Conservation (phyloP, 2,329 filamentous ascomycete species). For the Aurifilum marmelostoma region DNA sequence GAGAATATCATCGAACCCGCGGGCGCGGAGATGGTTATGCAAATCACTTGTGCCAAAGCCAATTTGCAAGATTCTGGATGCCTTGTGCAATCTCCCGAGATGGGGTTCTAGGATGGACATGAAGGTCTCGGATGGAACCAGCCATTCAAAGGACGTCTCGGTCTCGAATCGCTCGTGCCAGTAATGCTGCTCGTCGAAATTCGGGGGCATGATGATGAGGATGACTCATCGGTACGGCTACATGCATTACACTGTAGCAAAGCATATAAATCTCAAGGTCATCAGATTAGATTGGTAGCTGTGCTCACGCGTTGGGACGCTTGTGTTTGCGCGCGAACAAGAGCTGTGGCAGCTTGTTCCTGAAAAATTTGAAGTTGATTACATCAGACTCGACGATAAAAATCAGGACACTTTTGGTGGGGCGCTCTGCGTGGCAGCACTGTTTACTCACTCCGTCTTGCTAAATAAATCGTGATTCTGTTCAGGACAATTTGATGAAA, state of each 20-base stretch:
- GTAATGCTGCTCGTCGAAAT: constrained; percentile 55
- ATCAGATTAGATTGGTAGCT: neutral
- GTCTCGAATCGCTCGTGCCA: constrained; percentile 51
- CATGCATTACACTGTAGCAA: too few relatives aligned
- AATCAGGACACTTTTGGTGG: neutral
- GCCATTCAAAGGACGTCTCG: constrained; percentile 54
- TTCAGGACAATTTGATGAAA: neutral
- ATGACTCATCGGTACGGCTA: neutral
- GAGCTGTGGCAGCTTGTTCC: neutral
- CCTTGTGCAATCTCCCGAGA: constrained; percentile 36
- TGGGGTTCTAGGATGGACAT: constrained; percentile 44
- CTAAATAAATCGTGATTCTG: neutral
- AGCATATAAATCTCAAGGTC: neutral
- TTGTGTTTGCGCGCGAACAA: too few relatives aligned
- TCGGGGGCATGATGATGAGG: constrained; percentile 35
- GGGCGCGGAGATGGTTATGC: constrained; percentile 49
- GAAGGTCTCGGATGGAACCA: constrained; percentile 47
- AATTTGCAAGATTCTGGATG: constrained; percentile 47
- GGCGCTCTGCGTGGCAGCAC: neutral
- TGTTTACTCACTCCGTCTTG: too few relatives aligned
- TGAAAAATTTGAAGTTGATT: neutral
- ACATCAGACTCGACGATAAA: constrained; percentile 1
- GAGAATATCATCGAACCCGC: constrained; percentile 47
- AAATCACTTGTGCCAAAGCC: constrained; percentile 56
- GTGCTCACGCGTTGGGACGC: too few relatives aligned